A percentile compares a stretch with the other conserved stretches of the same genome.
Evolutionary conservation across 805 yeast genomes (phyloP).

Genomic region (Candida bentonensis): DNA sequence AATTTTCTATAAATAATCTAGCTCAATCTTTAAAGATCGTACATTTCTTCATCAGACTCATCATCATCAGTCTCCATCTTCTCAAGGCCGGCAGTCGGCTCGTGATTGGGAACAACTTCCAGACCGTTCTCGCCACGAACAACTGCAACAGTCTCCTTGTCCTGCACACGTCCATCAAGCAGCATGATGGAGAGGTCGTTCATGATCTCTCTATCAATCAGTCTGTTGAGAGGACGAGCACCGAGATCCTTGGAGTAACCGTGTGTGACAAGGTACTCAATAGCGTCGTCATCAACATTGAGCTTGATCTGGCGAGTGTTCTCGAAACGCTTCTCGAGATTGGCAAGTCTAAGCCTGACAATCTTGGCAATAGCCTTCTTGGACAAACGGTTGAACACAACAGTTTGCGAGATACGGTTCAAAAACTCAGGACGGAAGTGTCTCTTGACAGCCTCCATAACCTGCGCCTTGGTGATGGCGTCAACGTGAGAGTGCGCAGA

Average conservation of each 20-base stretch:
- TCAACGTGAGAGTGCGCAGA: conserved; percentile 46
- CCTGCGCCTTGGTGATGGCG: conserved; percentile 55
- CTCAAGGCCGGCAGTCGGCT: conserved; percentile 29
- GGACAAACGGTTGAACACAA: conserved; percentile 84
- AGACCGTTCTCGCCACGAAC: conserved; percentile 46
- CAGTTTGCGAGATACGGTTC: conserved; percentile 87
- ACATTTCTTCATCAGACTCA: conserved; percentile 9
- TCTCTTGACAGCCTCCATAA: conserved; percentile 67
- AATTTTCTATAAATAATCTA: too few relatives aligned
- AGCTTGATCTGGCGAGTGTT: conserved; percentile 70
- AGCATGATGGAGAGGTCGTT: conserved; percentile 83
- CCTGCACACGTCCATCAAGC: conserved; percentile 72
- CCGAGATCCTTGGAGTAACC: conserved; percentile 93
- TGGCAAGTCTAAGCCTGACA: conserved; percentile 70
- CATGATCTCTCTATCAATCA: conserved; percentile 78
- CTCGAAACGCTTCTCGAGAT: conserved; percentile 74
- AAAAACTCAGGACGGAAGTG: conserved; percentile 97
- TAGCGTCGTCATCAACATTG: conserved; percentile 60
- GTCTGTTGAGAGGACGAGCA: conserved; percentile 83
- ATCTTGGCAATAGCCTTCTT: conserved; percentile 86
- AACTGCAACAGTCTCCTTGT: conserved; percentile 75
- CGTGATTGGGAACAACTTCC: conserved; percentile 79
- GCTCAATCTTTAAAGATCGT: too few relatives aligned
- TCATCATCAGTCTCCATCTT: conserved; percentile 27
- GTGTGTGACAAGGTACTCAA: conserved; percentile 65